Percentiles rank a stretch among this genome's conserved stretches.
These are phyloP conservation scores for Acrodontium crateriforme DNA, from an alignment of 2,329 filamentous ascomycete species.

Conservation along the genomic window DNA sequence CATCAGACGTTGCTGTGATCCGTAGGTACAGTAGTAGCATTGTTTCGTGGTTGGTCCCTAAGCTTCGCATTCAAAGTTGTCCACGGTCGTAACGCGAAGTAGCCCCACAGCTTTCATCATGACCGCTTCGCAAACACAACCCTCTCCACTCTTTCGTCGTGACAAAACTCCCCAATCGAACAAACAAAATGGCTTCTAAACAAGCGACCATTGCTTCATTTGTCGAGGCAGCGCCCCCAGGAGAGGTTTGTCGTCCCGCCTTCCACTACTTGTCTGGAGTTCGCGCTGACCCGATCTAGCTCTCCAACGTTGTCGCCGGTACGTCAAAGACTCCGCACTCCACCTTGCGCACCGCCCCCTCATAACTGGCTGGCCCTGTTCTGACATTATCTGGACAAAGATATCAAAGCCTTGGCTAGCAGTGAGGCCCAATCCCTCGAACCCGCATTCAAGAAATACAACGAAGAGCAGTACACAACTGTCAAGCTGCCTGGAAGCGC, in stretches of 20 bases:
- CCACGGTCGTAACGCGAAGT: no score
- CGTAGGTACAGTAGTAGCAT: no score
- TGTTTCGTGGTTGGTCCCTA: no score
- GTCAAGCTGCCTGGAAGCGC: constrained; percentile 80
- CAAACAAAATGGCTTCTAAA: constrained; percentile 21
- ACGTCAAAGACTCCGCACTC: no score
- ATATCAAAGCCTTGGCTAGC: constrained; percentile 75
- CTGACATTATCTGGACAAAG: constrained; percentile 33
- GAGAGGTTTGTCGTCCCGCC: constrained; percentile 64
- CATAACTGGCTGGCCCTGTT: no score
- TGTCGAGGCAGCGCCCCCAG: constrained; percentile 84
- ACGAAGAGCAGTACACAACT: constrained; percentile 83
- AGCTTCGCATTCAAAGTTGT: no score
- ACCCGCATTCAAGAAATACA: constrained; percentile 85
- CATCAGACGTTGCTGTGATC: no score
- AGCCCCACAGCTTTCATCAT: no score
- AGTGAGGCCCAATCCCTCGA: constrained; percentile 58
- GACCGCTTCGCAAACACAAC: no score
- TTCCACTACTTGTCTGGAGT: constrained; percentile 6
- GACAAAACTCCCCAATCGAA: no score
- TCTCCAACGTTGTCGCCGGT: constrained; percentile 81
- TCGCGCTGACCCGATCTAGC: constrained; percentile 35
- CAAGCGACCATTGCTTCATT: constrained; percentile 50
- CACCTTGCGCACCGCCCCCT: no score
- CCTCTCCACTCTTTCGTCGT: no score